Evolutionary conservation across 2,329 filamentous ascomycete genomes (phyloP), one percentile per base, ranked within the genome.

Genomic region (Diaporthe humulicola): DNA sequence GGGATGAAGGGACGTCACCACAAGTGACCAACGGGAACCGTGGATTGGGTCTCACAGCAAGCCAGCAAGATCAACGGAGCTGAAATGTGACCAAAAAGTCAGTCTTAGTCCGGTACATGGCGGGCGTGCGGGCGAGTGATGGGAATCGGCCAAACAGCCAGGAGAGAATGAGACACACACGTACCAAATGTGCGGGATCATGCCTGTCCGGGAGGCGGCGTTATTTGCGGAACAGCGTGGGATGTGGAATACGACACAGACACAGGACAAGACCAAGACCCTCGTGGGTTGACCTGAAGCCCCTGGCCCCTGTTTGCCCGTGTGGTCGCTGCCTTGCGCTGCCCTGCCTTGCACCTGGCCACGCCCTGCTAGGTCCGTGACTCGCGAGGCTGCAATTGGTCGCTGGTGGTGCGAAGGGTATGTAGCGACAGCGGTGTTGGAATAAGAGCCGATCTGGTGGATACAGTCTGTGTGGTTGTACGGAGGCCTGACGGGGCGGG

Each of bases 121-220:
- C 64, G 22, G 30, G 45, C 28, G 28, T 33, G 64, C 64, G 22
- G 30, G 45, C 28, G 28, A 52, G 45, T 38, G 64, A 54, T 28
- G 30, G 48, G 45, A 14, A 25, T 38, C 15, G 48, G 64, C 45
- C 45, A 38, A 28, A 48, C 30, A 69, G 70, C 19, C 60, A 64
- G 60, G 60, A 64, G 7, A 15, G 70, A 52, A n/a, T 72, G 70
- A 72, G 70, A 72, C 70, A 72, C 57, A 58, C 22, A 50, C 57
- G 25, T 48, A 64, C 70, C 42, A 9, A 36, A 36, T 33, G 57
- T 42, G 33, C 38, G 70, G 70, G 70, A 72, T 72, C 57, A 64
- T 72, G 70, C 70, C 70, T 72, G 57, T 72, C 38, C 33, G 57
- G 70, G 45, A 64, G 50, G 57, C 70, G 30, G 70, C 70, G 70